A percentile compares a stretch with the other conserved stretches of the same genome.
Evolutionary conservation across 768 basidiomycete species (phyloP).

Genomic region (Leucocoprinus birnbaumii): DNA sequence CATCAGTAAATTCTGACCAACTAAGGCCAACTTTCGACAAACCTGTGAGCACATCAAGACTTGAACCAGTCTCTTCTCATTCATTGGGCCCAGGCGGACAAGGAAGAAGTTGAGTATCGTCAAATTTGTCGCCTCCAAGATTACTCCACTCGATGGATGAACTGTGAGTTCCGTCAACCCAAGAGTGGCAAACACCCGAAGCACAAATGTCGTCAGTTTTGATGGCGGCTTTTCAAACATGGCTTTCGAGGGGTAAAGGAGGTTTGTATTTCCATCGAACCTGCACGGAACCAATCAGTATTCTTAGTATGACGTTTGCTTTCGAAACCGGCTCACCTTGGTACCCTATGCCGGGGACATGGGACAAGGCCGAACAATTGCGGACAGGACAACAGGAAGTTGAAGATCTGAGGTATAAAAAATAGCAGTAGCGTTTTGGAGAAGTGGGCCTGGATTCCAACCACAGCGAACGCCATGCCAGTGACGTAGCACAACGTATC

Average conservation of each 20-base stretch:
- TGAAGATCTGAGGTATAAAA: constrained; percentile 98
- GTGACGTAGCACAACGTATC: constrained; percentile 98
- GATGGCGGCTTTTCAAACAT: constrained; percentile 60
- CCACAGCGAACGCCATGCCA: constrained; percentile 98
- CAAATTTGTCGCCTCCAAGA: constrained; percentile 79
- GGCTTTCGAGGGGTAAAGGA: constrained; percentile 76
- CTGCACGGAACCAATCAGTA: constrained; percentile 33
- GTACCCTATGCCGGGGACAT: constrained; percentile 92
- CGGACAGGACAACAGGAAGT: constrained; percentile 91
- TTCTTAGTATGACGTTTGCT: constrained; percentile 4
- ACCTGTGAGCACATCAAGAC: constrained; percentile 77
- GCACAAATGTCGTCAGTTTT: constrained; percentile 45
- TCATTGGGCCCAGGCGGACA: constrained; percentile 78
- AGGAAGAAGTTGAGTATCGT: constrained; percentile 90
- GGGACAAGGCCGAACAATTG: constrained; percentile 93
- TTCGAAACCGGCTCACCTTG: constrained; percentile 51
- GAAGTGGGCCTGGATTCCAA: constrained; percentile 96
- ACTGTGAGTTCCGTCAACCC: constrained; percentile 64
- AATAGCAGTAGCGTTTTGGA: constrained; percentile 95
- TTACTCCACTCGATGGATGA: constrained; percentile 50
- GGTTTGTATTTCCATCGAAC: constrained; percentile 69
- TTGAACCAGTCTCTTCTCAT: constrained; percentile 76
- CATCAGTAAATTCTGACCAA: constrained; percentile 12
- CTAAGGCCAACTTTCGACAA: not conserved
- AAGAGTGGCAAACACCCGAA: constrained; percentile 58